phyloP scores from a whole-genome alignment of 169 alveolate genomes.

The Cryptosporidium bovis region DNA sequence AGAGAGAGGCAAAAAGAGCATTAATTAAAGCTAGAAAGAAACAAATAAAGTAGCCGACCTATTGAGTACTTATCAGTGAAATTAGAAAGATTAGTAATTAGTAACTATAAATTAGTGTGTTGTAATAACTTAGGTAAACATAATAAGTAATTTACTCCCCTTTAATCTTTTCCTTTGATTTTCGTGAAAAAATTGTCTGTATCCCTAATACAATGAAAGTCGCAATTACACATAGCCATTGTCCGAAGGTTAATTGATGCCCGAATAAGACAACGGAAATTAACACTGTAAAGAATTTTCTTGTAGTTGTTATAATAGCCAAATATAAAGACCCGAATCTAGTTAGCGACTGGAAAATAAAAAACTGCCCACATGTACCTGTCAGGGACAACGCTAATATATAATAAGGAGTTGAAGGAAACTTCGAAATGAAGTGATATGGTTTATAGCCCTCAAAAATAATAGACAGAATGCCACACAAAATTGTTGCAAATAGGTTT shows the following conservation, averaged over 20 bases:
- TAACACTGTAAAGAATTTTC: conserved; percentile 88
- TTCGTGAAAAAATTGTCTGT: conserved; percentile 75
- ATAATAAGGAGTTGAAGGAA: conserved; percentile 79
- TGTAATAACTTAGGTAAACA: background rate
- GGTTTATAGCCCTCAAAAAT: conserved; percentile 87
- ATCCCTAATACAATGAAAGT: conserved; percentile 83
- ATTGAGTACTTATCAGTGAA: conserved; percentile 4
- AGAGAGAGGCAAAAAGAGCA: conserved; percentile 54
- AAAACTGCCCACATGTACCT: conserved; percentile 89
- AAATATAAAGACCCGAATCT: conserved; percentile 89
- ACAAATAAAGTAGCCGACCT: background rate
- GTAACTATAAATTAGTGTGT: background rate
- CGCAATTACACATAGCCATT: conserved; percentile 86
- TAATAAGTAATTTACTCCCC: background rate
- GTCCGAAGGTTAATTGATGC: conserved; percentile 83
- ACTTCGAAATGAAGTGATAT: conserved; percentile 73
- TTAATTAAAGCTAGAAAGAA: conserved; percentile 44
- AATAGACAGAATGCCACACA: conserved; percentile 78
- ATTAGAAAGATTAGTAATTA: background rate
- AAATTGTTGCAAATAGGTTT: conserved; percentile 83
- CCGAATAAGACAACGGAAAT: conserved; percentile 87
- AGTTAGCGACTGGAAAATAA: conserved; percentile 86
- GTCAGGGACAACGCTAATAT: conserved; percentile 82
- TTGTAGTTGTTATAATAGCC: conserved; percentile 87
- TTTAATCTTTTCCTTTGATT: conserved; percentile 23